phyloP scores from a whole-genome alignment of 192 early-diverging fungal species.

The Coemansia sp. region DNA sequence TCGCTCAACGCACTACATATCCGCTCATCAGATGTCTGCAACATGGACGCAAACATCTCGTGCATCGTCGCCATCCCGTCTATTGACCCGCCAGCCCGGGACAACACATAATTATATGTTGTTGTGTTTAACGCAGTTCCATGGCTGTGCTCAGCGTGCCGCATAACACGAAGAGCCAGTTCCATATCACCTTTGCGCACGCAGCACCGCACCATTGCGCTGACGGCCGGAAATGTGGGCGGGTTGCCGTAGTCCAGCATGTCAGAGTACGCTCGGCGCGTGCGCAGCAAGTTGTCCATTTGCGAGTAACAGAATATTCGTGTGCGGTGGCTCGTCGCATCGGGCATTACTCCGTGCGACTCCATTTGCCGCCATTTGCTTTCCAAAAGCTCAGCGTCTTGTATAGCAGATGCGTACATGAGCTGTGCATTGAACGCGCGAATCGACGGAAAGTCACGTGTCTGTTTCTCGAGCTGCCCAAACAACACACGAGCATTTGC shows the following conservation, averaged over 20 bases:
- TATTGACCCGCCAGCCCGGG: background rate
- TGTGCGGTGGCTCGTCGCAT: conserved; percentile 14
- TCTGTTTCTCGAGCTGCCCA: conserved; percentile 18
- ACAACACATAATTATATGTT: conserved; percentile 30
- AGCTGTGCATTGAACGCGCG: conserved; percentile 31
- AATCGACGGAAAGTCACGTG: conserved; percentile 14
- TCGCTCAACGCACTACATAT: conserved; percentile 7
- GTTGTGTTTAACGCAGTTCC: conserved; percentile 12
- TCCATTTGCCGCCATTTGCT: conserved; percentile 38
- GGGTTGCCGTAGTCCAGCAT: conserved; percentile 34
- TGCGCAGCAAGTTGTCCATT: conserved; percentile 21
- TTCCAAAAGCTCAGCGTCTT: conserved; percentile 16
- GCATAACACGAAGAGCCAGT: conserved; percentile 24
- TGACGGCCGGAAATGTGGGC: conserved; percentile 12
- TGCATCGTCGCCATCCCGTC: background rate
- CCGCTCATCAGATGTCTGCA: conserved; percentile 12
- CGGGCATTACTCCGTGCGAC: conserved; percentile 15
- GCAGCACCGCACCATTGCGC: conserved; percentile 28
- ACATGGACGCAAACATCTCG: conserved; percentile 20
- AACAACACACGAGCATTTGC: conserved; percentile 11
- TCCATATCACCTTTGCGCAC: conserved; percentile 13
- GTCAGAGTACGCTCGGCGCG: conserved; percentile 36
- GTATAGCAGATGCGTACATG: conserved; percentile 7
- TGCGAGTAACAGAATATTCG: conserved; percentile 23
- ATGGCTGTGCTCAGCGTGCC: conserved; percentile 22